A percentile compares a stretch with the other conserved stretches of the same genome.
Evolutionary conservation across 2,329 filamentous ascomycete genomes (phyloP).

Genomic region (Ilyonectria destructans): DNA sequence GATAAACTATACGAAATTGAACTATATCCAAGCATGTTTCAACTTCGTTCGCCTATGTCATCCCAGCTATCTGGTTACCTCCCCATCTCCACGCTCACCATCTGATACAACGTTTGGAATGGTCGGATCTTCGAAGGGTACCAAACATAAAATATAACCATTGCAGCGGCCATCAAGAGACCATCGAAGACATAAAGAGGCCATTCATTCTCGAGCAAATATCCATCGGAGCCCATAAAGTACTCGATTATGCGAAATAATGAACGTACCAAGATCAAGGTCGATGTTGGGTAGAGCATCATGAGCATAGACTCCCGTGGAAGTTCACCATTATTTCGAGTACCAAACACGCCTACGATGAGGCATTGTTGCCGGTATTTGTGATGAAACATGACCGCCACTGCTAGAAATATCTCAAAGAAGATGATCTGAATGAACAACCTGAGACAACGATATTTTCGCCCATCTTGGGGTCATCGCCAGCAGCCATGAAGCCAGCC

Average conservation of each 20-base stretch:
- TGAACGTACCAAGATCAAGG: constrained; percentile 60
- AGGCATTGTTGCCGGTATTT: no score
- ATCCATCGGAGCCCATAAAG: constrained; percentile 3
- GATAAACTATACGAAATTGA: no score
- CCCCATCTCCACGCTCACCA: no score
- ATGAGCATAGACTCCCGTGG: constrained; percentile 54
- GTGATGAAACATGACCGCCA: constrained; percentile 64
- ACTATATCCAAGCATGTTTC: no score
- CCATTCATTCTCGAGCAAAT: constrained; percentile 1
- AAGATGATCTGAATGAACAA: constrained; percentile 70
- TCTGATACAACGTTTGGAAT: no score
- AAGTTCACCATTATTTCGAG: constrained; percentile 8
- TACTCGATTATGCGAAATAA: constrained; percentile 47
- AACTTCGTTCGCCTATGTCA: no score
- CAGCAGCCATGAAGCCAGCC: constrained; percentile 51
- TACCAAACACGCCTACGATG: no score
- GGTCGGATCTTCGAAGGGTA: not conserved
- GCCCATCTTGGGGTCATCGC: constrained; percentile 51
- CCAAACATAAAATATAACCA: not conserved
- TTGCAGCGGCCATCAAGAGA: not conserved
- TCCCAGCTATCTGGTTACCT: no score
- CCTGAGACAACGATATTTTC: constrained; percentile 68
- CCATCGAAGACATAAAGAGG: not conserved
- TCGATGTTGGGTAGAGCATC: constrained; percentile 55
- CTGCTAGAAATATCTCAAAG: constrained; percentile 69